phyloP scores from a whole-genome alignment of 768 basidiomycete genomes.

The Mrakia hoshinonis region DNA sequence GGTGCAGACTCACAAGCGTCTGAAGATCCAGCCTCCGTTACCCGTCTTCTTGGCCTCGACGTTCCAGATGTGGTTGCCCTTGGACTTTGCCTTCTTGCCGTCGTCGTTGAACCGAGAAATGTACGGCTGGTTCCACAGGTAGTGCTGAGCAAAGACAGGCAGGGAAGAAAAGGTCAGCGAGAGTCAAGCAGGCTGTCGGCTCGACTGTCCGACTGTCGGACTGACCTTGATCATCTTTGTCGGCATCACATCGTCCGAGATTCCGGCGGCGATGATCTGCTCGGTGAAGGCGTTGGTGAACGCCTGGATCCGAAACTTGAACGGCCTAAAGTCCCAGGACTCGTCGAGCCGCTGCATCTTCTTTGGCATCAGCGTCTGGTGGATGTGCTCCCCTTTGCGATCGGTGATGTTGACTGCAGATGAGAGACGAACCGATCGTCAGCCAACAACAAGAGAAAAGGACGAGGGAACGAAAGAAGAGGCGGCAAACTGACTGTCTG shows the following conservation, averaged over 20 bases:
- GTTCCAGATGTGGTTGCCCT: constrained; percentile 99
- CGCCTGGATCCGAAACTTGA: constrained; percentile 97
- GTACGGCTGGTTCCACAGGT: constrained; percentile 87
- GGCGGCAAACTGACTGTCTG: constrained; percentile 57
- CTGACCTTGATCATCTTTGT: constrained; percentile 70
- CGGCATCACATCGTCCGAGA: constrained; percentile 74
- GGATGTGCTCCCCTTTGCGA: constrained; percentile 89
- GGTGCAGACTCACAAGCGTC: constrained; percentile 19
- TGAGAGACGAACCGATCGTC: neutral
- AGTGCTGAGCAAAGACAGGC: constrained; percentile 46
- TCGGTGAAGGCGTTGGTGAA: constrained; percentile 95
- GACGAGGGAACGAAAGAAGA: neutral
- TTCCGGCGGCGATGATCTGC: constrained; percentile 19
- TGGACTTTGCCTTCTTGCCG: constrained; percentile 97
- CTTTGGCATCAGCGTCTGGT: constrained; percentile 97
- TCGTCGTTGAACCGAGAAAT: constrained; percentile 98
- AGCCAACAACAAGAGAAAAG: neutral
- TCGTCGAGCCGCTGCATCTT: constrained; percentile 93
- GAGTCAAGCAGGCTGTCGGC: constrained; percentile 23
- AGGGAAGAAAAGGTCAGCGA: neutral
- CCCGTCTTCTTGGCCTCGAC: constrained; percentile 78
- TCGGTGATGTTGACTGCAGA: constrained; percentile 78
- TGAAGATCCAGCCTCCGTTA: constrained; percentile 30
- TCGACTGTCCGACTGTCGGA: neutral
- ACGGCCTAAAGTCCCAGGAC: constrained; percentile 90